phyloP scores from a whole-genome alignment of 495 filamentous ascomycete genomes.

The Aspergillus funiculosus region DNA sequence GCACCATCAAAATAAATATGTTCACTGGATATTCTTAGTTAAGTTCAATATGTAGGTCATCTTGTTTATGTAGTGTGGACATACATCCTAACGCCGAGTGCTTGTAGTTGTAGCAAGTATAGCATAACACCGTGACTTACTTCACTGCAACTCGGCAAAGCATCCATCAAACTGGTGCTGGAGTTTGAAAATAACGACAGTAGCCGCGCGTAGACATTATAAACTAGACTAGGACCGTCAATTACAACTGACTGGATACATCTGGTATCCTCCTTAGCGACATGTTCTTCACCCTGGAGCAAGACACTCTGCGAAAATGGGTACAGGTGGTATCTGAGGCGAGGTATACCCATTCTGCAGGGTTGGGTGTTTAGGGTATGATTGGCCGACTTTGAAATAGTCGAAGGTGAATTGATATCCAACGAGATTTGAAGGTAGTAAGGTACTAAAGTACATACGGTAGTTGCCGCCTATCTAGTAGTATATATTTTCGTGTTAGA shows the following conservation, averaged over 20 bases:
- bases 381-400: too few relatives aligned
- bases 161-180: conserved; percentile 40
- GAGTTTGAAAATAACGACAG: conserved; percentile 30
- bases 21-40: conserved; percentile 25
- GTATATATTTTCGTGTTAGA: too few relatives aligned
- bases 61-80: conserved; percentile 1
- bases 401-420: too few relatives aligned
- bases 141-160: conserved; percentile 54
- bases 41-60: not conserved
- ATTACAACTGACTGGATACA: conserved; percentile 49
- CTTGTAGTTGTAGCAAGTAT: conserved; percentile 54
- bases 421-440: too few relatives aligned
- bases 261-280: not conserved
- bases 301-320: conserved; percentile 48
- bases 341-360: conserved; percentile 60
- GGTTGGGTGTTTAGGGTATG: not conserved
- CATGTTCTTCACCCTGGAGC: conserved; percentile 24
- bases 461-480: too few relatives aligned
- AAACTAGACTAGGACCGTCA: conserved; percentile 71
- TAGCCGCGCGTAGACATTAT: conserved; percentile 58
- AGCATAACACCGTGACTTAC: conserved; percentile 52
- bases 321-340: conserved; percentile 51
- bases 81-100: conserved; percentile 54
- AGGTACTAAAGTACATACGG: too few relatives aligned
- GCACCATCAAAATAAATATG: conserved; percentile 74